Evolutionary conservation across 2,329 filamentous ascomycete species (phyloP).

Genomic region (Nigrospora oryzae): DNA sequence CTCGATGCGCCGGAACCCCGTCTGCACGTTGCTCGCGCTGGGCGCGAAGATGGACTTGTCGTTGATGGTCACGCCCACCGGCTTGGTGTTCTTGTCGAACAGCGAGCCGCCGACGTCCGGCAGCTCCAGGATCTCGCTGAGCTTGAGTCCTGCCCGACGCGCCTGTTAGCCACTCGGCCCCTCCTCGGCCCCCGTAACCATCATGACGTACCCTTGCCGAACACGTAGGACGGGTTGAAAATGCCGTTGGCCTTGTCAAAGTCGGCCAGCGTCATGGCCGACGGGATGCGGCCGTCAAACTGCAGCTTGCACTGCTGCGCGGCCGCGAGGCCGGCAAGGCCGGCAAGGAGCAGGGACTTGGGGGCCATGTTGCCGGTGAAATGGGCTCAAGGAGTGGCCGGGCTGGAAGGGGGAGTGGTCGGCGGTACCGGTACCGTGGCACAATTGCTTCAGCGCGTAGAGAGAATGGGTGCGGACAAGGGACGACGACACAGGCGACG

Average conservation of each 20-base stretch:
- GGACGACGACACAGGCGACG: no score
- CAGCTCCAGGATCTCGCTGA: background rate
- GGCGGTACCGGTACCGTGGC: no score
- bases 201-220: slow-evolving; percentile 31
- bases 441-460: no score
- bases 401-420: no score
- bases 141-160: background rate
- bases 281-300: slow-evolving; percentile 38
- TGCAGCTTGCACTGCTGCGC: slow-evolving; percentile 27
- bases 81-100: background rate
- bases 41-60: slow-evolving; percentile 53
- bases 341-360: background rate
- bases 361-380: background rate
- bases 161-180: background rate
- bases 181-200: background rate
- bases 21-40: slow-evolving; percentile 37
- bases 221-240: slow-evolving; percentile 43
- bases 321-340: background rate
- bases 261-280: slow-evolving; percentile 23
- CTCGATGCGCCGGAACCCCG: slow-evolving; percentile 52
- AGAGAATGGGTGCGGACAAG: no score
- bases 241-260: slow-evolving; percentile 33
- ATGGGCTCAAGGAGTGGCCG: no score
- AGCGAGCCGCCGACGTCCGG: background rate
- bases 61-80: background rate